Evolutionary conservation across 139 green algal genomes (phyloP).

Genomic region (Chlorella sorokiniana): DNA sequence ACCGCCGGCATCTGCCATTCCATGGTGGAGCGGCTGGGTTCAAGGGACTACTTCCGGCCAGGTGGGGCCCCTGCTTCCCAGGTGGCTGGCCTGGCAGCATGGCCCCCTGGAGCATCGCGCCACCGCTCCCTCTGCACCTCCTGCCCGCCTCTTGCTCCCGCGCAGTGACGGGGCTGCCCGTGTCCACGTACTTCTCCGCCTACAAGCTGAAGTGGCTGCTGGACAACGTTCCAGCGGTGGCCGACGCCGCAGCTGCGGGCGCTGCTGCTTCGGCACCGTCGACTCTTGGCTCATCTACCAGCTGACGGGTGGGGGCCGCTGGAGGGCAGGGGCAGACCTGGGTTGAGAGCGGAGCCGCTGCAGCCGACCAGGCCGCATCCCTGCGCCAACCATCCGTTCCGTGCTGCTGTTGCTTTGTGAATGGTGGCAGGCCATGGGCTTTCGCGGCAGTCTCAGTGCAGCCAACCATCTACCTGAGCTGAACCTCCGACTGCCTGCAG

Average conservation of each 20-base stretch:
- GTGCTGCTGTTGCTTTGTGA: too few relatives aligned
- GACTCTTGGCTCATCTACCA: constrained; percentile 97
- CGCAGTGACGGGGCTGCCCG: constrained; percentile 85
- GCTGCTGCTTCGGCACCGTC: constrained; percentile 86
- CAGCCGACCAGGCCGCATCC: too few relatives aligned
- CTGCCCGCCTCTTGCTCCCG: not conserved
- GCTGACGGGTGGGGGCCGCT: constrained; percentile 88
- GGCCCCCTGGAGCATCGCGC: too few relatives aligned
- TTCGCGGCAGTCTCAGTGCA: too few relatives aligned
- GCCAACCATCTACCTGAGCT: too few relatives aligned
- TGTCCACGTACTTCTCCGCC: constrained; percentile 95
- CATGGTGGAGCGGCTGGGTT: constrained; percentile 42
- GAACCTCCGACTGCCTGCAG: not conserved
- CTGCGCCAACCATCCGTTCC: too few relatives aligned
- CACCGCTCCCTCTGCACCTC: too few relatives aligned
- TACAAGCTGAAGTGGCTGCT: constrained; percentile 95
- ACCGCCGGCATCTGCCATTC: constrained; percentile 66
- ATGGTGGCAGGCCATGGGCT: too few relatives aligned
- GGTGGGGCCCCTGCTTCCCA: not conserved
- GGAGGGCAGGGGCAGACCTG: too few relatives aligned
- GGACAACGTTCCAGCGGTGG: constrained; percentile 81
- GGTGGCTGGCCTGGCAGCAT: too few relatives aligned
- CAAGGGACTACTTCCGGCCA: constrained; percentile 35
- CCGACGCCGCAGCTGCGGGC: constrained; percentile 43
- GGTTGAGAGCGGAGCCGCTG: too few relatives aligned